Percentiles rank a stretch among this genome's conserved stretches.
Evolutionary conservation across 176 grass and related monocot species (phyloP).

Genomic region (Secale cereale): DNA sequence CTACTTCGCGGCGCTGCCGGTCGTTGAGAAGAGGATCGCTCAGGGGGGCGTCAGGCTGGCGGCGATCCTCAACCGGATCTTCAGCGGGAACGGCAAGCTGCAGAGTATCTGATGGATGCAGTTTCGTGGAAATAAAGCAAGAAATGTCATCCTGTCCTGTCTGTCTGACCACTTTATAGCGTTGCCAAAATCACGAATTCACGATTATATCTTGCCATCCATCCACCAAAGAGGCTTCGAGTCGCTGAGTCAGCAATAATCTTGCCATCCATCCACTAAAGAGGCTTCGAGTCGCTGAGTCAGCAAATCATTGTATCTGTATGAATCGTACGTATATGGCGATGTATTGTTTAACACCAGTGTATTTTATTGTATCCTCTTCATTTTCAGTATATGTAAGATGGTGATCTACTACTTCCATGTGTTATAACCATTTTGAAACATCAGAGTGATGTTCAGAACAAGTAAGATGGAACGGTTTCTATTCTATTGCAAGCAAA

Average conservation of each 20-base stretch:
- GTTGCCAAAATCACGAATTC: not conserved
- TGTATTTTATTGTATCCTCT: too few relatives aligned
- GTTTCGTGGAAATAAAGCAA: not conserved
- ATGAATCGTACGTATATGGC: not conserved
- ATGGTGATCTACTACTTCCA: not conserved
- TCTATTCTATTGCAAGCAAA: not conserved
- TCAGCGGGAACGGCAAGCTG: not conserved
- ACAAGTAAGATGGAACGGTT: not conserved
- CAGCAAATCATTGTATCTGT: not conserved
- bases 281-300: not conserved
- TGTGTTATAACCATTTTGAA: not conserved
- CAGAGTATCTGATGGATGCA: conserved; percentile 22
- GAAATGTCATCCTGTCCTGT: not conserved
- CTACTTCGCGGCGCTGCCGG: conserved; percentile 38
- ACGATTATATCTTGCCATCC: not conserved
- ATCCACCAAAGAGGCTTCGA: not conserved
- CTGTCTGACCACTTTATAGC: conserved; percentile 21
- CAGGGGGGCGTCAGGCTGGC: conserved; percentile 52
- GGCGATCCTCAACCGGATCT: conserved; percentile 46
- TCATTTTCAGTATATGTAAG: too few relatives aligned
- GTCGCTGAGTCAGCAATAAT: not conserved
- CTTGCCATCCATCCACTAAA: not conserved
- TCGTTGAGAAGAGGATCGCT: conserved; percentile 53
- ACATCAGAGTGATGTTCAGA: not conserved
- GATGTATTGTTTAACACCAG: too few relatives aligned